Base-by-base conservation (phyloP, 106 monocot genomes). In the Dendrobium catenatum region DNA sequence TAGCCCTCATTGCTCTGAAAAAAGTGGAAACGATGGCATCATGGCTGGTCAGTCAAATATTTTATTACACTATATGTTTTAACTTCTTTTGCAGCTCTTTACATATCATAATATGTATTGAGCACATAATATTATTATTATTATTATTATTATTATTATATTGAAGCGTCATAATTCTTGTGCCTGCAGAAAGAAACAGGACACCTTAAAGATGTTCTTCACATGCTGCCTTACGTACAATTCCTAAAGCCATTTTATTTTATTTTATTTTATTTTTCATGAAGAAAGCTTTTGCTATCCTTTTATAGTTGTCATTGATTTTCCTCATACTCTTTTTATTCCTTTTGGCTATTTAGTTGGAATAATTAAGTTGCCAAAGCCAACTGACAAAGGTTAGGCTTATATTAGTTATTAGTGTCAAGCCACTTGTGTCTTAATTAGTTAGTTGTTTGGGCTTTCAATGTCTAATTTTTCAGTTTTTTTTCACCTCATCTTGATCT, bases 301-400 rank as follows among this genome's bases (percentile, higher is more conserved):
- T 15, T 72, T 72, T 72, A 72, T 72, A 26, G 72, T 40, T 40
- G 33, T 15, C 72, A 72, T 72, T 72, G 27, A 72, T 72, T 72
- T 40, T 72, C 4, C 27, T 72, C 72, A 72, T 72, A 72, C 37
- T 72, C 72, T 13, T 33, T 72, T 51, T 0, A 51, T 51, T 51
- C 51, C 51, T 51, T 51, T 15, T 51, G 51, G 51, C 13, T 51
- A 13, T 51, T 51, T 51, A 51, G 13, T 51, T 51, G 51, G 51
- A 51, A 0, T 2, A 46, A 46, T 3, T 51, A 13, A 13, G 51
- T 51, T 51, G 1, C 51, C 0, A 51, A 16, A 3, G 22, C 22
- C 64, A 66, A 66, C 24, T 7, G 64, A 66, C 64, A 26, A 66
- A 24, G 64, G 24, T 26, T 66, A 3, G 64, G 64, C 64, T 3